Evolutionary conservation across 345 rosid species (phyloP).

Genomic region (Salix viminalis): DNA sequence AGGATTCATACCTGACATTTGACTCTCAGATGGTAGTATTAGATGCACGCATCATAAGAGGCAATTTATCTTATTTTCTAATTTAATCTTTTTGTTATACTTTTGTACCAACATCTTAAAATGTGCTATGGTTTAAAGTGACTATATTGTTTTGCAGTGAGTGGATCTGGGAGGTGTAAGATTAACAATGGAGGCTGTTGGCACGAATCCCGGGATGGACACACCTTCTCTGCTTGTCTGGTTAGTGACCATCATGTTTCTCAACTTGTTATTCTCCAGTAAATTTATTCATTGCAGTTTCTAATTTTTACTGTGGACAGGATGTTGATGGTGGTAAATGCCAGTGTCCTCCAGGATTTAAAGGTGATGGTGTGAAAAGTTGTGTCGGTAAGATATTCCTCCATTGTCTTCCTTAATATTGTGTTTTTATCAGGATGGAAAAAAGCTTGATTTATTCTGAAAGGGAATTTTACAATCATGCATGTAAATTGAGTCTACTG

Average conservation of each 20-base stretch:
- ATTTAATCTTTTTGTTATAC: neutral
- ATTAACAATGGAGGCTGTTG: slow-evolving; percentile 74
- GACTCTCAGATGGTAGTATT: neutral
- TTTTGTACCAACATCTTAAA: neutral
- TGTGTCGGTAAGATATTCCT: slow-evolving; percentile 60
- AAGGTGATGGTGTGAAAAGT: slow-evolving; percentile 78
- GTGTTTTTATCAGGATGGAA: neutral
- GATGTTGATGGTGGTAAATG: slow-evolving; percentile 67
- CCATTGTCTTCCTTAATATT: neutral
- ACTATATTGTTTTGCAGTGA: slow-evolving; percentile 33
- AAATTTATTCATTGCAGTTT: slow-evolving; percentile 5
- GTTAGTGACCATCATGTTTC: slow-evolving; percentile 39
- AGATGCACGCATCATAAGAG: neutral
- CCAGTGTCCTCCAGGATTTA: slow-evolving; percentile 83
- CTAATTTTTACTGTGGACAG: slow-evolving; percentile 37
- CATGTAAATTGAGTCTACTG: neutral
- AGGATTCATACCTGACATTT: neutral
- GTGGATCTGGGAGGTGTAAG: slow-evolving; percentile 64
- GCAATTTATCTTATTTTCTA: neutral
- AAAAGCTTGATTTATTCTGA: neutral
- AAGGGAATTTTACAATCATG: neutral
- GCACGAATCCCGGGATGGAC: slow-evolving; percentile 55
- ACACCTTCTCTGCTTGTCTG: slow-evolving; percentile 62
- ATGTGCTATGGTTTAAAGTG: neutral
- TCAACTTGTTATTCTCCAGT: neutral